Percentiles rank a stretch among this genome's conserved stretches.
phyloP scores from a whole-genome alignment of 495 filamentous ascomycete species.

The Daldinia bambusicola region DNA sequence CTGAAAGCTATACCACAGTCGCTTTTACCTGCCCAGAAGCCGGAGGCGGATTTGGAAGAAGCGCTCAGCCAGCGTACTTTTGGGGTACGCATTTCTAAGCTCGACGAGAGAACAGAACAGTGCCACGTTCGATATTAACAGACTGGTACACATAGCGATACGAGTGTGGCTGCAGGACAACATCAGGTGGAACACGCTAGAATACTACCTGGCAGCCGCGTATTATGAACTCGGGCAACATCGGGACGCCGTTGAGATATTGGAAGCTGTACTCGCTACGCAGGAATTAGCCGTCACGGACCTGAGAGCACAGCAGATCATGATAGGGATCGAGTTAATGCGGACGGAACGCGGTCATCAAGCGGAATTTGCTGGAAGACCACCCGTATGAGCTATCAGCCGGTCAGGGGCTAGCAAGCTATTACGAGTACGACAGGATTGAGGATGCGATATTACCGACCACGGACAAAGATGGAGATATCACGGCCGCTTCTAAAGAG shows the following conservation, averaged over 20 bases:
- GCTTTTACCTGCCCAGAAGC: neutral
- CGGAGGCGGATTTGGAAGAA: neutral
- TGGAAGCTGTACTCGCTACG: neutral
- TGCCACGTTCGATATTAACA: neutral
- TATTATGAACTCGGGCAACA: neutral
- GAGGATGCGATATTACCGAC: neutral
- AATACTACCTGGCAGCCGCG: neutral
- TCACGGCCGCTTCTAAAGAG: neutral
- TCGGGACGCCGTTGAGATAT: neutral
- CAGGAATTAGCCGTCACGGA: too few species aligned
- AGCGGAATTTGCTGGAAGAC: neutral
- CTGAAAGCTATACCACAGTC: slow-evolving; percentile 1
- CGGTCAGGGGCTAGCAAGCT: neutral
- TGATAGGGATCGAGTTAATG: neutral
- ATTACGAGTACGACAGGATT: neutral
- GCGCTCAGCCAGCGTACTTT: neutral
- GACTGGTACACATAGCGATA: neutral
- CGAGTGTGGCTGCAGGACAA: neutral
- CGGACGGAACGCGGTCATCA: neutral
- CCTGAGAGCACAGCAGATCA: too few species aligned
- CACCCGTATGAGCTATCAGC: neutral
- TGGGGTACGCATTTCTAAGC: neutral
- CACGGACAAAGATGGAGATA: neutral
- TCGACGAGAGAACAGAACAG: neutral
- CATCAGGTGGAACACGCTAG: neutral